Evolutionary conservation across 2,329 filamentous ascomycete genomes (phyloP), one percentile per base, ranked within the genome.

Genomic region (Dothistroma septosporum): DNA sequence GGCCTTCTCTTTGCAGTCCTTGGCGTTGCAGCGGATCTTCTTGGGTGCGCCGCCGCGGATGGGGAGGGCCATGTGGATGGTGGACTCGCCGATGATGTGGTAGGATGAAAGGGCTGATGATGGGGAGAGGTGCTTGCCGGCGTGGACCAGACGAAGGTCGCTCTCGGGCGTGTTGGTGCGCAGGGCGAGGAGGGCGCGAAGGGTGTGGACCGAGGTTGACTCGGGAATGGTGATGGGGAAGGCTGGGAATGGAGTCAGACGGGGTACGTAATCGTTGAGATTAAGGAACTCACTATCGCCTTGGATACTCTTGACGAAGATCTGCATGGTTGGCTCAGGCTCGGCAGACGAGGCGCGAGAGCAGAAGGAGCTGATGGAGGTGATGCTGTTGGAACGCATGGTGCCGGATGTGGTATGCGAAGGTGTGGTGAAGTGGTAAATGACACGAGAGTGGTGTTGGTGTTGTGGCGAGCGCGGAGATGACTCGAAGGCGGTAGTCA

Each of bases 21-120:
- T 92, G 80, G 90, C 92, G 66, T 83, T 88, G 82, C 94, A 97
- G 70, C 90, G 87, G 69, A 89, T 86, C 83, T 90, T 91, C 80
- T 88, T 90, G 64, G 87, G 83, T 65, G 87, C 84, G 63, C 78
- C 78, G 64, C 79, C 78, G 64, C 84, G 84, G 68, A 87, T 77
- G 49, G 85, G 84, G 22, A 84, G 73, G 0, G 81, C 79, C 64
- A 85, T 76, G 75, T 83, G 78, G 33, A 85, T 73, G 4, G 80
- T 83, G n/a, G 76, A 72, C 66, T 82, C 79, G 57, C 76, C 76
- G 14, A 76, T 70, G 68, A 85, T 78, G 73, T 76, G 70, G 76
- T 81, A 77, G 59, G 78, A 74, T 49, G 78, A 65, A 54, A 85
- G 76, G 10, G 81, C 75, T 46, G 75, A 73, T 28, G 74, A 61